Evolutionary conservation across 352 stramenopile species (phyloP).

Genomic region (Pythium folliculosum): DNA sequence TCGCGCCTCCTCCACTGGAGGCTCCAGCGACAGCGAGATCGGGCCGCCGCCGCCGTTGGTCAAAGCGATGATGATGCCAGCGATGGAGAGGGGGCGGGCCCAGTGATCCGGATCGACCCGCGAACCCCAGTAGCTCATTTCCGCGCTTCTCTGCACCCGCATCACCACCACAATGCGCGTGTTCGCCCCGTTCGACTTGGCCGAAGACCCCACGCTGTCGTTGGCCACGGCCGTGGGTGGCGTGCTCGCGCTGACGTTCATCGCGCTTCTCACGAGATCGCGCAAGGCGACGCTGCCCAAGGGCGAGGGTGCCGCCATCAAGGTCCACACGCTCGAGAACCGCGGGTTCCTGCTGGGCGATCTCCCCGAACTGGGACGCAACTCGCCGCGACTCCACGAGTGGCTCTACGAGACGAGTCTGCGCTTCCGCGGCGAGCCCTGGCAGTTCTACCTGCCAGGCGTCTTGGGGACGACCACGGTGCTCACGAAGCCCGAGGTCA

Average conservation of each 20-base stretch:
- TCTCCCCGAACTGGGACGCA: conserved; percentile 32
- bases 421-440: conserved; percentile 25
- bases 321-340: conserved; percentile 5
- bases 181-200: neutral
- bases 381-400: conserved; percentile 42
- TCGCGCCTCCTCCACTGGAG: neutral
- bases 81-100: neutral
- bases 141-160: neutral
- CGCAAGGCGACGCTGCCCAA: neutral
- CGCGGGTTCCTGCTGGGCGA: conserved; percentile 38
- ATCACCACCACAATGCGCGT: neutral
- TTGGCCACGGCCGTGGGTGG: neutral
- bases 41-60: neutral
- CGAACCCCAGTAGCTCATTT: neutral
- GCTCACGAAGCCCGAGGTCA: conserved; percentile 21
- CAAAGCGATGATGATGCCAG: neutral
- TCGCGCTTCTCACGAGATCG: neutral
- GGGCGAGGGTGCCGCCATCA: neutral
- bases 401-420: conserved; percentile 35
- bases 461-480: conserved; percentile 19
- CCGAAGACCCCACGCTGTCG: neutral
- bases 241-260: neutral
- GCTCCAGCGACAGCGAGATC: too few species aligned
- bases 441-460: conserved; percentile 25
- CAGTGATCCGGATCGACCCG: neutral